These are phyloP conservation scores for Calonectria pauciramosa DNA, from an alignment of 2,329 filamentous ascomycete species.

Conservation along the genomic window DNA sequence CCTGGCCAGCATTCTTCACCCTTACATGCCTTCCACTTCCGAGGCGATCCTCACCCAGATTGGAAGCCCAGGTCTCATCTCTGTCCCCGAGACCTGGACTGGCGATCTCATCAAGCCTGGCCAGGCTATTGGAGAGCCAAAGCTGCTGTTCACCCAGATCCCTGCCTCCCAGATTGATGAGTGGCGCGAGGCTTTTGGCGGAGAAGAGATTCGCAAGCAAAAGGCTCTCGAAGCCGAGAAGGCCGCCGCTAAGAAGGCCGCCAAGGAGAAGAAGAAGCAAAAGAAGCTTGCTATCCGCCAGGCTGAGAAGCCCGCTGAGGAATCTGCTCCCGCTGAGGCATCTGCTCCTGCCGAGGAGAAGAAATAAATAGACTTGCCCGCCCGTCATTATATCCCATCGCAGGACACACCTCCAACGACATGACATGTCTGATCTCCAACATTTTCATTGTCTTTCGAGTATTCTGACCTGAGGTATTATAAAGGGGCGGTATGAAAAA, in stretches of 20 bases:
- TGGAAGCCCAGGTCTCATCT: constrained; percentile 61
- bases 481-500: constrained; percentile 22
- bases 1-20: constrained; percentile 81
- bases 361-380: constrained; percentile 17
- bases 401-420: background rate
- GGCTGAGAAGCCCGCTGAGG: constrained; percentile 30
- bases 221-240: constrained; percentile 70
- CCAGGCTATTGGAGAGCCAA: constrained; percentile 85
- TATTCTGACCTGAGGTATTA: constrained; percentile 22
- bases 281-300: constrained; percentile 49
- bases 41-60: constrained; percentile 84
- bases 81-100: constrained; percentile 78
- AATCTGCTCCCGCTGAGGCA: background rate
- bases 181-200: constrained; percentile 83
- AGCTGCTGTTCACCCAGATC: constrained; percentile 86
- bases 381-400: background rate
- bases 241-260: constrained; percentile 65
- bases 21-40: constrained; percentile 88
- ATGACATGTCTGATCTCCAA: background rate
- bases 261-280: constrained; percentile 65
- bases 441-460: background rate
- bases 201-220: constrained; percentile 76
- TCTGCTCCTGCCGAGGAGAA: constrained; percentile 24
- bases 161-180: constrained; percentile 85
- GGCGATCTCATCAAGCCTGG: constrained; percentile 74